These are phyloP conservation scores for Mucor mucedo DNA, from an alignment of 371 early-diverging fungal genomes.

Conservation along the genomic window DNA sequence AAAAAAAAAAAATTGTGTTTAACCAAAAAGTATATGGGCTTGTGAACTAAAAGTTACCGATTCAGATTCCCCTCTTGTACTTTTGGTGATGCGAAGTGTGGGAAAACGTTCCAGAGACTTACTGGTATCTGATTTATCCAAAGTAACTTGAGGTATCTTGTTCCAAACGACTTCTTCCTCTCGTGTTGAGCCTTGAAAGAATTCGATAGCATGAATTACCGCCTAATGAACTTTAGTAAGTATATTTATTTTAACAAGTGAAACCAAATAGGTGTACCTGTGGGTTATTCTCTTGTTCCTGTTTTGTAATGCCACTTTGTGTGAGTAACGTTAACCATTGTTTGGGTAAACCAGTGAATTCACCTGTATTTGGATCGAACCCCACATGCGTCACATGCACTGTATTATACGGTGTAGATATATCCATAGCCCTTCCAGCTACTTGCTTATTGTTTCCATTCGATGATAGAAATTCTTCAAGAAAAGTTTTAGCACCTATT, in stretches of 20 bases:
- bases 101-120: background rate
- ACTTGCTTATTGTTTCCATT: too few species aligned
- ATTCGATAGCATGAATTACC: constrained; percentile 37
- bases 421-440: background rate
- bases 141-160: constrained; percentile 20
- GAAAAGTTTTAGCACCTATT: background rate
- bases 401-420: constrained; percentile 27
- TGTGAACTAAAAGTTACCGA: too few species aligned
- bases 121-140: constrained; percentile 1
- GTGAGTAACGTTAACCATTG: constrained; percentile 34
- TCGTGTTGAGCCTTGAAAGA: constrained; percentile 31
- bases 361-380: constrained; percentile 33
- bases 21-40: too few species aligned
- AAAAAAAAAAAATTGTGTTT: constrained; percentile 2
- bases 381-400: constrained; percentile 37
- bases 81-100: background rate
- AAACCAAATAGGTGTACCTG: constrained; percentile 17
- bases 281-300: constrained; percentile 34
- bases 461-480: constrained; percentile 42
- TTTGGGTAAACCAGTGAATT: constrained; percentile 37
- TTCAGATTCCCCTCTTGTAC: background rate
- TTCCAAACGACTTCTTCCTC: constrained; percentile 35
- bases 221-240: constrained; percentile 16
- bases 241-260: constrained; percentile 1
- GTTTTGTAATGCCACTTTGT: constrained; percentile 32